These are phyloP conservation scores for Dispira simplex DNA, from an alignment of 192 early-diverging fungal species.

Conservation along the genomic window DNA sequence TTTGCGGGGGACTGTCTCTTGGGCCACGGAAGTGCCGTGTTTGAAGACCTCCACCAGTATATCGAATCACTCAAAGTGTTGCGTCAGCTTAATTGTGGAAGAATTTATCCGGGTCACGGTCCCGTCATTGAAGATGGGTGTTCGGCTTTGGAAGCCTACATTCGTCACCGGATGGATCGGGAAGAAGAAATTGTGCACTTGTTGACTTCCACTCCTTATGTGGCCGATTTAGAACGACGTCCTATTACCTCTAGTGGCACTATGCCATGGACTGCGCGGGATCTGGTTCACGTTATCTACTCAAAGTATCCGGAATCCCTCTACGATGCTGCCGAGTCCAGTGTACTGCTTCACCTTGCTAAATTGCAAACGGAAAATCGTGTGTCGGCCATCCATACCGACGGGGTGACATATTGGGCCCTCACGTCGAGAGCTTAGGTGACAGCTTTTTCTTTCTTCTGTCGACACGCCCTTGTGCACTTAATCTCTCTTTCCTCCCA, in stretches of 20 bases:
- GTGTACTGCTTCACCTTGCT: constrained; percentile 34
- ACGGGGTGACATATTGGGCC: constrained; percentile 6
- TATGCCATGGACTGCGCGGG: constrained; percentile 20
- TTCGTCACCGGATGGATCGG: constrained; percentile 55
- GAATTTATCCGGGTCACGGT: constrained; percentile 66
- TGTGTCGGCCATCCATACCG: not conserved
- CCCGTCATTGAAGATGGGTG: constrained; percentile 51
- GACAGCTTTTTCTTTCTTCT: not conserved
- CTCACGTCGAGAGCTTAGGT: not conserved
- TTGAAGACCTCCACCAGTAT: constrained; percentile 54
- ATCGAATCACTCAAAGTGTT: constrained; percentile 45
- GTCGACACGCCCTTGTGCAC: not conserved
- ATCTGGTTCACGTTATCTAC: constrained; percentile 39
- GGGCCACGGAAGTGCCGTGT: constrained; percentile 69
- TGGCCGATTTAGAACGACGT: not conserved
- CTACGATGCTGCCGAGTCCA: constrained; percentile 30
- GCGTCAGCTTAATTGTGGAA: constrained; percentile 19
- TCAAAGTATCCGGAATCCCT: constrained; percentile 30
- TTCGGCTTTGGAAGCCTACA: constrained; percentile 52
- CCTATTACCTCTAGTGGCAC: not conserved
- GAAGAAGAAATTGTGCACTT: constrained; percentile 56
- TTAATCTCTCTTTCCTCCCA: not conserved
- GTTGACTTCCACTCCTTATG: constrained; percentile 11
- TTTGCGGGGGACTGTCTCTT: constrained; percentile 73
- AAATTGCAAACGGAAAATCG: constrained; percentile 32